Evolutionary conservation across 2,329 filamentous ascomycete species (phyloP).

Genomic region (Xylaria arbuscula): DNA sequence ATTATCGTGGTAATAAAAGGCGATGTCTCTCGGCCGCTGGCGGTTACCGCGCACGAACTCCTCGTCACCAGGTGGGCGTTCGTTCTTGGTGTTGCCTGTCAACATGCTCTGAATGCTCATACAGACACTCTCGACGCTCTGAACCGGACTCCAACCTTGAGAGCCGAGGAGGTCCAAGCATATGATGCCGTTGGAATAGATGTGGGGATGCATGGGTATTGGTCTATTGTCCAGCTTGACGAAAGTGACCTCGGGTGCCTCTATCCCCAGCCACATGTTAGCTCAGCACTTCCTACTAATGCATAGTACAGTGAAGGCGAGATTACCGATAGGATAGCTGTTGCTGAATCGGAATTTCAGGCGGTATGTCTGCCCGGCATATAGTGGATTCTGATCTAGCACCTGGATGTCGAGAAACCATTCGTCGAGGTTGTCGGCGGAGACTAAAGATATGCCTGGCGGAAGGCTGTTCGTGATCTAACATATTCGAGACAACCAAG

Average conservation of each 20-base stretch:
- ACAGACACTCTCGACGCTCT: constrained; percentile 96
- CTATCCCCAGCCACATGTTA: constrained; percentile 57
- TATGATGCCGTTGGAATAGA: constrained; percentile 99
- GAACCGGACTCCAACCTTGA: constrained; percentile 94
- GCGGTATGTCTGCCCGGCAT: constrained; percentile 81
- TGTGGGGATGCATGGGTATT: constrained; percentile 95
- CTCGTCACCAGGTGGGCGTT: constrained; percentile 88
- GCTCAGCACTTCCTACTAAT: constrained; percentile 7
- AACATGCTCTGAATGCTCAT: constrained; percentile 99
- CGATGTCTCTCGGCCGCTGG: constrained; percentile 85
- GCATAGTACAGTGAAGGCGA: constrained; percentile 10
- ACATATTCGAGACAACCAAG: neutral
- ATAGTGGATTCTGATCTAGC: constrained; percentile 89
- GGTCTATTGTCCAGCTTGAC: constrained; percentile 70
- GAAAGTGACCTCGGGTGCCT: constrained; percentile 95
- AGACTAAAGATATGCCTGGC: constrained; percentile 80
- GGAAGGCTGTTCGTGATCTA: constrained; percentile 69
- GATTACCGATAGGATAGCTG: constrained; percentile 88
- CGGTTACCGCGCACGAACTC: constrained; percentile 87
- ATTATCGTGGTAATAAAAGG: constrained; percentile 94
- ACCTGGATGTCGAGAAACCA: constrained; percentile 95
- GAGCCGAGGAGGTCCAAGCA: constrained; percentile 91
- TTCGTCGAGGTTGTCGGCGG: constrained; percentile 84
- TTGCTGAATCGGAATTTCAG: constrained; percentile 87
- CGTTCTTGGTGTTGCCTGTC: constrained; percentile 91